phyloP scores from a whole-genome alignment of 2,329 filamentous ascomycete genomes.

The Xylaria sp. region DNA sequence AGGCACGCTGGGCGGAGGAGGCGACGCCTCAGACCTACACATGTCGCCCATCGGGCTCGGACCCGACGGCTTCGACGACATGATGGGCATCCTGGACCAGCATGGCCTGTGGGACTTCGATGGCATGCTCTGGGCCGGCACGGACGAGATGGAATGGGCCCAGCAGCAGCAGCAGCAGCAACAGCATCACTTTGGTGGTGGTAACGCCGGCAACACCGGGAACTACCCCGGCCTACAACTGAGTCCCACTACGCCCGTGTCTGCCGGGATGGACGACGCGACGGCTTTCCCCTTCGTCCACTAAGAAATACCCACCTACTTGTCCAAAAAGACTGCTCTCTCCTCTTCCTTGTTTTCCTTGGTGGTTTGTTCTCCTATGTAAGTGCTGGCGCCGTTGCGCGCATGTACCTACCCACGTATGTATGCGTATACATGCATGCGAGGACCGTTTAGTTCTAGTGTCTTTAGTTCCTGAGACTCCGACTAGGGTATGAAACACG shows the following conservation, averaged over 20 bases:
- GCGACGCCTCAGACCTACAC: conserved; percentile 56
- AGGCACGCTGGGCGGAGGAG: conserved; percentile 49
- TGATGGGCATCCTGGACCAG: conserved; percentile 65
- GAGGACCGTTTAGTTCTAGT: conserved; percentile 12
- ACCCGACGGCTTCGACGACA: conserved; percentile 61
- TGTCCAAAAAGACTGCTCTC: background rate
- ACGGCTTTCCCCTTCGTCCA: conserved; percentile 57
- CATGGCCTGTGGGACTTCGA: conserved; percentile 67
- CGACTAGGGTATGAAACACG: conserved; percentile 24
- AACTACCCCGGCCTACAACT: conserved; percentile 45
- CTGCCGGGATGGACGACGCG: conserved; percentile 52
- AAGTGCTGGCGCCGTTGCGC: conserved; percentile 8
- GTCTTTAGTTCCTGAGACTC: conserved; percentile 21
- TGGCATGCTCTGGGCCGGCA: conserved; percentile 64
- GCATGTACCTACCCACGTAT: conserved; percentile 1
- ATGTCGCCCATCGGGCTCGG: conserved; percentile 65
- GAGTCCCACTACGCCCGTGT: conserved; percentile 46
- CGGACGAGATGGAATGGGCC: conserved; percentile 54
- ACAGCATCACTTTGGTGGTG: conserved; percentile 48
- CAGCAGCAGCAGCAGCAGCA: background rate
- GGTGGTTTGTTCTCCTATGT: conserved; percentile 3
- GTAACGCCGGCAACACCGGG: conserved; percentile 35
- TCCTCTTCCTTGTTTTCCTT: conserved; percentile 3
- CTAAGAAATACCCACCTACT: conserved; percentile 41
- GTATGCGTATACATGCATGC: conserved; percentile 18